Percentiles rank a stretch among this genome's conserved stretches.
These are phyloP conservation scores for Phallus indusiatus DNA, from an alignment of 768 basidiomycete genomes.

Conservation along the genomic window DNA sequence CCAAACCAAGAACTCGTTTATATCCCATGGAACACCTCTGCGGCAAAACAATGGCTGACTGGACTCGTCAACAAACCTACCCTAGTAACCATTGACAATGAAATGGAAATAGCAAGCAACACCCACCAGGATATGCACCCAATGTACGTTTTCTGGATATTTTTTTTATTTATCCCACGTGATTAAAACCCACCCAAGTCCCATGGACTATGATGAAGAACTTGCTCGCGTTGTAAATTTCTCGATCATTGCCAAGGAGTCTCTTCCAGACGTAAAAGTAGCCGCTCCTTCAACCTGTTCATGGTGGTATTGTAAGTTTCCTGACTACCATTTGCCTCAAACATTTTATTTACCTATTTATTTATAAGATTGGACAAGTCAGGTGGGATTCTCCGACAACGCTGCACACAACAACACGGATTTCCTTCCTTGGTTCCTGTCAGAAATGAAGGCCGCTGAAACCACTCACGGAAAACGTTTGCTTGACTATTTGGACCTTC, in stretches of 20 bases:
- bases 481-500: conserved; percentile 47
- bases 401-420: conserved; percentile 43
- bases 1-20: conserved; percentile 32
- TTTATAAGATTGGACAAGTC: conserved; percentile 42
- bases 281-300: conserved; percentile 34
- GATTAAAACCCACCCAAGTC: conserved; percentile 18
- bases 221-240: conserved; percentile 34
- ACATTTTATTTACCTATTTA: conserved; percentile 23
- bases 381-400: conserved; percentile 37
- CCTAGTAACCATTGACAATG: conserved; percentile 43
- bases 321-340: conserved; percentile 27
- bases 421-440: conserved; percentile 48
- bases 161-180: background rate
- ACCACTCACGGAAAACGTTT: conserved; percentile 29
- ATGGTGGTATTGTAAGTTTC: conserved; percentile 21
- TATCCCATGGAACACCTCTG: conserved; percentile 37
- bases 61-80: conserved; percentile 38
- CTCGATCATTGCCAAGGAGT: conserved; percentile 33
- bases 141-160: conserved; percentile 19
- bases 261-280: conserved; percentile 34
- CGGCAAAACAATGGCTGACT: conserved; percentile 35
- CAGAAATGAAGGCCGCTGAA: conserved; percentile 35
- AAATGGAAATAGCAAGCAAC: conserved; percentile 44
- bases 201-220: conserved; percentile 43
- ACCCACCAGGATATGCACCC: conserved; percentile 55